Percentiles rank a stretch among this genome's conserved stretches.
These are phyloP conservation scores for Globisporangium abappressorium DNA, from an alignment of 352 stramenopile species.

Conservation along the genomic window DNA sequence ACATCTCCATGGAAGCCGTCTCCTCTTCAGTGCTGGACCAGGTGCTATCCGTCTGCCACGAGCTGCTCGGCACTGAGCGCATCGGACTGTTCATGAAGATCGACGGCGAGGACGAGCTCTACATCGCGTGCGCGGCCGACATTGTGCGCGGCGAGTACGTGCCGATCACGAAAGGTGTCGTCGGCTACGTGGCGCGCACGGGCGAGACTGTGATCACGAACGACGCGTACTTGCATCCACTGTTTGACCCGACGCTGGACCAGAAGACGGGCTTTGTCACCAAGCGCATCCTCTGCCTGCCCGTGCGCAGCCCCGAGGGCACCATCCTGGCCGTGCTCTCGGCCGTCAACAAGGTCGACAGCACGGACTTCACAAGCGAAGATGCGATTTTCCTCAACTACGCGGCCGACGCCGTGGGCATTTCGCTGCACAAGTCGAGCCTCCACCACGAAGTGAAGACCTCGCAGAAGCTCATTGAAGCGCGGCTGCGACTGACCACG, in stretches of 20 bases:
- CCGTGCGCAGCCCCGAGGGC: conserved; percentile 55
- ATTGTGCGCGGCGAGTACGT: conserved; percentile 67
- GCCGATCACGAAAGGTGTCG: conserved; percentile 67
- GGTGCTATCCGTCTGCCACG: conserved; percentile 66
- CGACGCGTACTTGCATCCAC: conserved; percentile 53
- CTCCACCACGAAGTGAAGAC: conserved; percentile 68
- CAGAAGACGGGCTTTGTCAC: conserved; percentile 65
- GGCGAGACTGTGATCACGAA: conserved; percentile 71
- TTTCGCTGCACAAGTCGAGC: conserved; percentile 65
- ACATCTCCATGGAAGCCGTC: conserved; percentile 67
- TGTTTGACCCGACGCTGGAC: conserved; percentile 66
- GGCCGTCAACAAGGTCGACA: conserved; percentile 73
- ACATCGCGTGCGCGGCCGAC: conserved; percentile 55
- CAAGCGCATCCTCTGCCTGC: conserved; percentile 57
- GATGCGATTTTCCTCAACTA: conserved; percentile 76
- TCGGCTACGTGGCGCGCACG: conserved; percentile 58
- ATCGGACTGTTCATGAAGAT: conserved; percentile 72
- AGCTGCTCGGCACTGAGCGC: conserved; percentile 61
- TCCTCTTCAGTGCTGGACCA: conserved; percentile 58
- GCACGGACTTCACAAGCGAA: conserved; percentile 60
- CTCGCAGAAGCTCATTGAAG: conserved; percentile 70
- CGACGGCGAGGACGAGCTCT: conserved; percentile 65
- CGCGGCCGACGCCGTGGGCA: conserved; percentile 60
- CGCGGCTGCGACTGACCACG: conserved; percentile 54
- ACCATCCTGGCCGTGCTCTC: conserved; percentile 60